Conservation (phyloP, 2,329 filamentous ascomycete genomes). For the Arthrobotrys pseudoclavata region DNA sequence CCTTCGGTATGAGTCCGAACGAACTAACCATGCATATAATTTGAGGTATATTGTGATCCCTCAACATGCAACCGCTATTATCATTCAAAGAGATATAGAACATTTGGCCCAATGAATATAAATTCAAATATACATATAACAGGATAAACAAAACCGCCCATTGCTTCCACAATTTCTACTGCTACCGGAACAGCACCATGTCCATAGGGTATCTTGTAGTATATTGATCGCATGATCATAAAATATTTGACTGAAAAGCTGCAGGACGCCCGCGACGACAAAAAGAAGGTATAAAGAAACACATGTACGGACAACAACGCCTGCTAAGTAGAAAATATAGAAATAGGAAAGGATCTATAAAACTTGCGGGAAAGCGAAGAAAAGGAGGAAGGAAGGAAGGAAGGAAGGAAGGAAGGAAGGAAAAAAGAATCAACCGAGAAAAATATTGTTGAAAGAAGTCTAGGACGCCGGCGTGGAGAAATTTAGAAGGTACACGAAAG, state of each 20-base stretch:
- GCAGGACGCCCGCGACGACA: background rate
- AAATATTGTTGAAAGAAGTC: background rate
- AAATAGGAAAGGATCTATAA: background rate
- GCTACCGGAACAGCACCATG: background rate
- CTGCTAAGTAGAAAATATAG: slow-evolving; percentile 1
- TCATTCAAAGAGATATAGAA: too few species aligned
- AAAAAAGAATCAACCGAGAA: background rate
- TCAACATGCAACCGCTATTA: too few species aligned
- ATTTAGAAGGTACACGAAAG: background rate
- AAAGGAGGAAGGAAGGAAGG: too few species aligned
- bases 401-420: too few species aligned
- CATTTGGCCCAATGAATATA: background rate
- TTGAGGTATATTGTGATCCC: too few species aligned
- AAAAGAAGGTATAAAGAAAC: background rate
- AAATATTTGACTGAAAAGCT: background rate
- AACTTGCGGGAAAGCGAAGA: background rate
- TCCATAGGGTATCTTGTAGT: background rate
- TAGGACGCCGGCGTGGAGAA: background rate
- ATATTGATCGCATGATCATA: slow-evolving; percentile 2
- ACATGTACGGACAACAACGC: background rate
- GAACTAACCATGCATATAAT: too few species aligned
- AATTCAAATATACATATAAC: background rate
- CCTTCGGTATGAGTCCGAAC: too few species aligned
- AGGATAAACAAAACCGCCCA: background rate
- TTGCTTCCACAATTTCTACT: background rate